phyloP scores from a whole-genome alignment of 257 asterid species.

The Jasminum sambac region DNA sequence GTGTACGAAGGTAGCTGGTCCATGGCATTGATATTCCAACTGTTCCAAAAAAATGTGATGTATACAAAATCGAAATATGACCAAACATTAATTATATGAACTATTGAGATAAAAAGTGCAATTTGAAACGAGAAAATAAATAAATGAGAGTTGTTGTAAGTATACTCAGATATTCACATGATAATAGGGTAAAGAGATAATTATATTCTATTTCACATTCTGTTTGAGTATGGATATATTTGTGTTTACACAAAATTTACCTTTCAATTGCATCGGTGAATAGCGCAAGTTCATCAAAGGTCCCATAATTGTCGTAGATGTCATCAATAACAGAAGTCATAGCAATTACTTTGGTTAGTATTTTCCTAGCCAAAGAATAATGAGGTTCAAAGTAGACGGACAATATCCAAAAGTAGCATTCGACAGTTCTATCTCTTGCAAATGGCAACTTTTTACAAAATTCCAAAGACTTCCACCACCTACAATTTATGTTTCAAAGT shows the following conservation, averaged over 20 bases:
- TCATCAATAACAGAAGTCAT: conserved; percentile 33
- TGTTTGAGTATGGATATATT: too few relatives aligned
- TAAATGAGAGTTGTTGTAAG: too few relatives aligned
- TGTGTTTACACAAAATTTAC: too few relatives aligned
- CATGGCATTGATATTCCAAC: conserved; percentile 27
- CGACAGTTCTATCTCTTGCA: conserved; percentile 38
- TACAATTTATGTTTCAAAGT: neutral
- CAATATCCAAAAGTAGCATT: conserved; percentile 35
- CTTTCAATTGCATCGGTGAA: conserved; percentile 29
- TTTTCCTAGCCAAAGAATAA: conserved; percentile 15
- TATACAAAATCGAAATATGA: neutral
- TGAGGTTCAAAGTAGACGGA: conserved; percentile 30
- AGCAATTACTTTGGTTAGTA: conserved; percentile 24
- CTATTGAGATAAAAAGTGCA: neutral
- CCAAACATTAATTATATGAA: too few relatives aligned
- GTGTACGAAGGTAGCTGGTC: conserved; percentile 25
- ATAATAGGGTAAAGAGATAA: too few relatives aligned
- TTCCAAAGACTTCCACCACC: conserved; percentile 44
- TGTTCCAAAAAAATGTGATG: neutral
- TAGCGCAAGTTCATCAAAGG: conserved; percentile 27
- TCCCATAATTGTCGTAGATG: conserved; percentile 27
- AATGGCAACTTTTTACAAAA: conserved; percentile 22
- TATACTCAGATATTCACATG: too few relatives aligned
- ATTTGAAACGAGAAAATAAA: neutral
- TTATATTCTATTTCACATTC: too few relatives aligned